phyloP scores from a whole-genome alignment of 208 protist species.

The Borovskyia barvae region DNA sequence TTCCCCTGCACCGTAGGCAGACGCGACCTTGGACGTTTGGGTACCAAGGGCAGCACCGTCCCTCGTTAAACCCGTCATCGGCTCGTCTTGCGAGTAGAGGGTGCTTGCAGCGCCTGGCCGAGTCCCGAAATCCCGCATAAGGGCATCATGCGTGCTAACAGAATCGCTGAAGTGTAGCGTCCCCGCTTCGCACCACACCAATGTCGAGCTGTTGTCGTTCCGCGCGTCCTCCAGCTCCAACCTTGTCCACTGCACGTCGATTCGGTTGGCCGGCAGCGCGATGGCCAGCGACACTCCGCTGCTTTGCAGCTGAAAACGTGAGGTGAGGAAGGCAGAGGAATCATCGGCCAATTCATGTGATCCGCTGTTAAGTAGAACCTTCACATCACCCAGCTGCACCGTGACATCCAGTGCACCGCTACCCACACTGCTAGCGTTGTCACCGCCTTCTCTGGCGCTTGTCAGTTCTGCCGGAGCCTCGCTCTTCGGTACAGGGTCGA shows the following conservation, averaged over 20 bases:
- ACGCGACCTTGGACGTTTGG: neutral
- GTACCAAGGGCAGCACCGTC: too few relatives aligned
- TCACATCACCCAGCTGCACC: constrained; percentile 20
- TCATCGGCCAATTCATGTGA: neutral
- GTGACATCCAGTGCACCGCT: constrained; percentile 14
- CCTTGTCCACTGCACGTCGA: constrained; percentile 47
- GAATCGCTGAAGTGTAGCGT: constrained; percentile 46
- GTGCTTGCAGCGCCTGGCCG: constrained; percentile 17
- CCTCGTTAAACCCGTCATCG: constrained; percentile 13
- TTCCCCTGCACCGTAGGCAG: neutral
- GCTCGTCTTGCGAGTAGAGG: constrained; percentile 12
- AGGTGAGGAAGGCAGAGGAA: neutral
- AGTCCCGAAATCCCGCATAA: constrained; percentile 53
- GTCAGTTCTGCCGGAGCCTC: neutral
- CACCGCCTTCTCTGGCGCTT: neutral
- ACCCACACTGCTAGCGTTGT: neutral
- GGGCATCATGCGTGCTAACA: constrained; percentile 44
- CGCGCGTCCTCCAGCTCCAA: constrained; percentile 62
- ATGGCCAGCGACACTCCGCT: constrained; percentile 16
- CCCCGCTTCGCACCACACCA: constrained; percentile 62
- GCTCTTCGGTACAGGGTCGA: too few relatives aligned
- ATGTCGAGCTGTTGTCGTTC: constrained; percentile 35
- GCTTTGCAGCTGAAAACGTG: constrained; percentile 24
- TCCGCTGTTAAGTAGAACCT: constrained; percentile 22
- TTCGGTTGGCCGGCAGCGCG: constrained; percentile 22